Evolutionary conservation across 169 alveolate species (phyloP), one percentile per base, ranked within the genome.

Genomic region (Babesia microti): DNA sequence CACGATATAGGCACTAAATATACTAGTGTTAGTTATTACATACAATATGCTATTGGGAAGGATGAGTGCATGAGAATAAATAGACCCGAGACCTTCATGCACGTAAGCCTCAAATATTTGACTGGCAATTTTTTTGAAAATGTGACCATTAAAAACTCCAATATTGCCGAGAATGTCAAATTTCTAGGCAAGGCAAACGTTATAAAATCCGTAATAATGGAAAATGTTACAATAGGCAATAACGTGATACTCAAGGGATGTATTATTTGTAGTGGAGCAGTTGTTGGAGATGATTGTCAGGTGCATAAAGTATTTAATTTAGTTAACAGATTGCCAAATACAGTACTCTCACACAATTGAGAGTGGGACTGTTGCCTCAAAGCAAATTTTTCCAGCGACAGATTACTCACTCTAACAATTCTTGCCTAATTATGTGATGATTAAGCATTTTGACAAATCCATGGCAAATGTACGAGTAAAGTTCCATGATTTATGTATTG

Each of bases 141-240:
- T 6, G 29, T 50, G 18, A 56, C 28, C 18, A 18, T 45, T 2
- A 65, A 41, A 41, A 24, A 24, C n/a, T 55, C 45, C 2, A 57
- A 47, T 9, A 15, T 65, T 27, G 75, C 68, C 0, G 42, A 35
- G 28, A 69, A 69, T 45, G 81, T 76, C 1, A 35, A 12, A 23
- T 52, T 76, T 35, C 72, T 71, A 24, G 42, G 40, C 30, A 52
- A 54, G 40, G 55, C 68, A 26, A 48, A 54, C 27, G 37, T 76
- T 2, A 33, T 41, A 26, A 66, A 68, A 17, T 59, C 78, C 27
- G 72, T 76, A 5, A 41, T 55, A 22, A 76, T 76, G 85, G 76
- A 76, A 32, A 52, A 60, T 24, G 65, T 68, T 37, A 61, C 27
- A 4, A 24, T 76, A 7, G 42, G 40, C 30, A 72, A 65, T 24